Conservation (phyloP, 345 rosid species). For the Clarkia xantiana region DNA sequence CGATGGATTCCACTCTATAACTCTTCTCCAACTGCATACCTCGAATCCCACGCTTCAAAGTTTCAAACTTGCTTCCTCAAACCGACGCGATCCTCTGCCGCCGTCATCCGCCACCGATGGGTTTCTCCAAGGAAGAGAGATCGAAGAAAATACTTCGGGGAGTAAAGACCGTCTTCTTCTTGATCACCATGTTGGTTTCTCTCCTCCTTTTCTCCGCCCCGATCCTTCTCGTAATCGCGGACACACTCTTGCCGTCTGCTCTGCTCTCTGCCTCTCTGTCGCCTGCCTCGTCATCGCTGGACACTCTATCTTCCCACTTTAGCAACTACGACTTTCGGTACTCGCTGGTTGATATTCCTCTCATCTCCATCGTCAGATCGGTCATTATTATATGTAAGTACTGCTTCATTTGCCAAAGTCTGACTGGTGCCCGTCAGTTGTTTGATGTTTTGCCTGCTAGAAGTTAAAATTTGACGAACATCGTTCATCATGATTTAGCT, state of each 20-base stretch:
- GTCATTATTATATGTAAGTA: constrained; percentile 74
- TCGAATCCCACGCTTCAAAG: background rate
- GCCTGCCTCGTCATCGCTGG: constrained; percentile 19
- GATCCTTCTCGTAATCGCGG: constrained; percentile 56
- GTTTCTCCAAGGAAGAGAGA: constrained; percentile 41
- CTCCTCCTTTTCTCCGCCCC: constrained; percentile 82
- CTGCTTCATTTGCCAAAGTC: background rate
- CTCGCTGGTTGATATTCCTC: constrained; percentile 77
- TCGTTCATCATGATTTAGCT: no score
- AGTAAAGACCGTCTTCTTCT: constrained; percentile 59
- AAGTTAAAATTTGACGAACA: background rate
- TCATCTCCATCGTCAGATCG: constrained; percentile 67
- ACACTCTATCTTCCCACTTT: constrained; percentile 16
- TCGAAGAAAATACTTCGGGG: constrained; percentile 34
- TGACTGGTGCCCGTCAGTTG: background rate
- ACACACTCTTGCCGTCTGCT: constrained; percentile 68
- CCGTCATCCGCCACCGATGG: constrained; percentile 14
- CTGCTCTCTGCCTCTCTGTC: constrained; percentile 50
- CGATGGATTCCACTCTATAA: background rate
- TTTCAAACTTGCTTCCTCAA: background rate
- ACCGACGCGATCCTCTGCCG: background rate
- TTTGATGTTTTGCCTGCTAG: constrained; percentile 2
- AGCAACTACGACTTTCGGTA: constrained; percentile 49
- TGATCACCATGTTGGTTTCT: constrained; percentile 56
- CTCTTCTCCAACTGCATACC: background rate